phyloP scores from a whole-genome alignment of 192 early-diverging fungal species.

The Nowakowskiella sp. region DNA sequence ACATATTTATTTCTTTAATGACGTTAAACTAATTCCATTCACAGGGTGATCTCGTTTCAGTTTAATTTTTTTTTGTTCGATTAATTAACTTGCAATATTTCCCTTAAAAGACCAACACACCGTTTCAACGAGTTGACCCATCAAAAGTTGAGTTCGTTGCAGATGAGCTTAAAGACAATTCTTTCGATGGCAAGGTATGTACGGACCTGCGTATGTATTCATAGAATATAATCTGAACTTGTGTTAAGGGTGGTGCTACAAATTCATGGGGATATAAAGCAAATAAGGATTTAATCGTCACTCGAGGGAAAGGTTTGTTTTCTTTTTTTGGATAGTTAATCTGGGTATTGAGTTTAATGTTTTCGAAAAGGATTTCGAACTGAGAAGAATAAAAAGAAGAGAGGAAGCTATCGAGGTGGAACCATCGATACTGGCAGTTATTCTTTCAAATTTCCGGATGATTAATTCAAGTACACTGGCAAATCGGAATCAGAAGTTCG shows the following conservation, averaged over 20 bases:
- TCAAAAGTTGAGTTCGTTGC: conserved; percentile 75
- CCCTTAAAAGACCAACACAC: conserved; percentile 50
- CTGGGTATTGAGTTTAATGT: too few species aligned
- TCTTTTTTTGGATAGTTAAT: too few species aligned
- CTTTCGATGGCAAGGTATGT: conserved; percentile 53
- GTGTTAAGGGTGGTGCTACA: conserved; percentile 53
- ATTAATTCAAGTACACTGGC: too few species aligned
- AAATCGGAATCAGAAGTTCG: too few species aligned
- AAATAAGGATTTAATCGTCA: conserved; percentile 83
- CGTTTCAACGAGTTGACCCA: conserved; percentile 76
- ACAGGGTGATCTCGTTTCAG: too few species aligned
- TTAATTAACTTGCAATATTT: too few species aligned
- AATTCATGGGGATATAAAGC: conserved; percentile 85
- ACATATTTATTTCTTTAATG: too few species aligned
- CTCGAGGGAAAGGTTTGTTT: conserved; percentile 82
- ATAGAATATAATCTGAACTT: not conserved
- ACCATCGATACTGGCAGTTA: conserved; percentile 73
- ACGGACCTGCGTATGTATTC: not conserved
- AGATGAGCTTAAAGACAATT: conserved; percentile 79
- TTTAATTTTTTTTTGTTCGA: too few species aligned
- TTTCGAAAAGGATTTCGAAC: conserved; percentile 87
- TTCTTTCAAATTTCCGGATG: conserved; percentile 94
- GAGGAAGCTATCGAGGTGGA: conserved; percentile 89
- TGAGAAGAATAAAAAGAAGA: conserved; percentile 98
- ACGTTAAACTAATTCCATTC: too few species aligned